A percentile compares a stretch with the other conserved stretches of the same genome.
Conservation (phyloP, 164 flowering plant genomes). For the Chimonanthus salicifolius region DNA sequence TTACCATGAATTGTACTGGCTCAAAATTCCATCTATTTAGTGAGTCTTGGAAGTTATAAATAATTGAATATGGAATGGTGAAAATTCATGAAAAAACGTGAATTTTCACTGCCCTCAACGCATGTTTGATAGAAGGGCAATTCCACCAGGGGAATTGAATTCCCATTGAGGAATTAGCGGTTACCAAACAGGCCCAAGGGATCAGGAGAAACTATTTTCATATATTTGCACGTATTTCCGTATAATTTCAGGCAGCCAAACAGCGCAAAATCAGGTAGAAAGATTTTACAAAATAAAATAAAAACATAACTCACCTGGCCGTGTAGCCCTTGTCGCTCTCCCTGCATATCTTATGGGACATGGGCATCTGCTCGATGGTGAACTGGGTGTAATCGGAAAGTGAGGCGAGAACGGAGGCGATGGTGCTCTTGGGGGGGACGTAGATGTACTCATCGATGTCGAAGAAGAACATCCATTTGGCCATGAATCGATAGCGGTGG, state of each 20-base stretch:
- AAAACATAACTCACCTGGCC: slow-evolving; percentile 35
- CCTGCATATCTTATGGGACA: slow-evolving; percentile 69
- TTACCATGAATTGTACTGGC: no score
- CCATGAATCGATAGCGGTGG: slow-evolving; percentile 62
- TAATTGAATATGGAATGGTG: no score
- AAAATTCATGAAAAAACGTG: no score
- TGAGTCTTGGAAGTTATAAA: no score
- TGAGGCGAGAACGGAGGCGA: slow-evolving; percentile 49
- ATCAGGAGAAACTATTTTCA: no score
- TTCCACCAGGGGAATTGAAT: no score
- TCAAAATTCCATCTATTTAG: no score
- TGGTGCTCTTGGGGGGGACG: slow-evolving; percentile 48
- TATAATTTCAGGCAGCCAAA: background rate
- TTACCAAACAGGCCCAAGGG: no score
- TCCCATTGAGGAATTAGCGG: no score
- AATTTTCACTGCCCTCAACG: no score
- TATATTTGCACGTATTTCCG: no score
- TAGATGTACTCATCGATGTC: slow-evolving; percentile 90
- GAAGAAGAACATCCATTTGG: slow-evolving; percentile 96
- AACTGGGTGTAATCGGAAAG: slow-evolving; percentile 57
- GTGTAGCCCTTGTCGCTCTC: slow-evolving; percentile 36
- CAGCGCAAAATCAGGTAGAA: background rate
- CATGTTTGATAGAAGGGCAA: no score
- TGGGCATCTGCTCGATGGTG: slow-evolving; percentile 88
- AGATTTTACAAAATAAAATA: background rate